phyloP scores from a whole-genome alignment of 306 rosid genomes.

The Comarum palustre region DNA sequence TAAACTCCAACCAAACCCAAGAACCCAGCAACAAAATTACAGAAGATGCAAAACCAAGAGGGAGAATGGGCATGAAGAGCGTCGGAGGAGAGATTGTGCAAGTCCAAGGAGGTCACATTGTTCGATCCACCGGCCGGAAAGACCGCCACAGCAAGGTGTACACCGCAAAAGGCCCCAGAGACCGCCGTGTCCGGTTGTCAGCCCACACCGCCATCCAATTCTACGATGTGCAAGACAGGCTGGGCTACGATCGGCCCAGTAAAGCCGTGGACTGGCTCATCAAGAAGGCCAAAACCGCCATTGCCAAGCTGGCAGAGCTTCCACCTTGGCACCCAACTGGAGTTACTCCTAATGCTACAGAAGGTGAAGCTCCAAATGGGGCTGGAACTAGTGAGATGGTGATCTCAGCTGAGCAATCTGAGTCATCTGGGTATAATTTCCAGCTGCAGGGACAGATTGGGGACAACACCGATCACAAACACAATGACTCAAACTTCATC shows the following conservation, averaged over 20 bases:
- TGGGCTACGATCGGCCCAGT: slow-evolving; percentile 82
- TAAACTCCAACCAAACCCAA: slow-evolving; percentile 21
- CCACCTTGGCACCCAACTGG: slow-evolving; percentile 57
- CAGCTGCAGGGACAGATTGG: slow-evolving; percentile 44
- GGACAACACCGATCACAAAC: slow-evolving; percentile 29
- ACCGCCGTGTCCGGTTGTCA: slow-evolving; percentile 63
- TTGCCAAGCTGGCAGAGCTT: slow-evolving; percentile 67
- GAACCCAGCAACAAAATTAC: background rate
- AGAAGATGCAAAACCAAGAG: slow-evolving; percentile 21
- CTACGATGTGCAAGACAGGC: slow-evolving; percentile 83
- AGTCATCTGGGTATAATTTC: slow-evolving; percentile 62
- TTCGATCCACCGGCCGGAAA: slow-evolving; percentile 59
- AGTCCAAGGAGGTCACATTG: slow-evolving; percentile 84
- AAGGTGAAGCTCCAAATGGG: slow-evolving; percentile 27
- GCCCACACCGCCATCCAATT: slow-evolving; percentile 87
- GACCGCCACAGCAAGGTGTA: slow-evolving; percentile 79
- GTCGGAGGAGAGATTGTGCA: slow-evolving; percentile 58
- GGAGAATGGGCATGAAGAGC: slow-evolving; percentile 61
- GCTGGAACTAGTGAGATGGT: slow-evolving; percentile 34
- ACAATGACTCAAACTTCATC: slow-evolving; percentile 37
- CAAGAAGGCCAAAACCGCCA: slow-evolving; percentile 64
- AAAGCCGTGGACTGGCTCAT: slow-evolving; percentile 94
- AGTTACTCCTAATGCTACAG: slow-evolving; percentile 4
- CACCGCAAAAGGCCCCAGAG: slow-evolving; percentile 75
- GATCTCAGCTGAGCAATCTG: slow-evolving; percentile 46